A percentile compares a stretch with the other conserved stretches of the same genome.
Conservation (phyloP, 2,329 filamentous ascomycete species). For the Achaetomium macrosporum region DNA sequence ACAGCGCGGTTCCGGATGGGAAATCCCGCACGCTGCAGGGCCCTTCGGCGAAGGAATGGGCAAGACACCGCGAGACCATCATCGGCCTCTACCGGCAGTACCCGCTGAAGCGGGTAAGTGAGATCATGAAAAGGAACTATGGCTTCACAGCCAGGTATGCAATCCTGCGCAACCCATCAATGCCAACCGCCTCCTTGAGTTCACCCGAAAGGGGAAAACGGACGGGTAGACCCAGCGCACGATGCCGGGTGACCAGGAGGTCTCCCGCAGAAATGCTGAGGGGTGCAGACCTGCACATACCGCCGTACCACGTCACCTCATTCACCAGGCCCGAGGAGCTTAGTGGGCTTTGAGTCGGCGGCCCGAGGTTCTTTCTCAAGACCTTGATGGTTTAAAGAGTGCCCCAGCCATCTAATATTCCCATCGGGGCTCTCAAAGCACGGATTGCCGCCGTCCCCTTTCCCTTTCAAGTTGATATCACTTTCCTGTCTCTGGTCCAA, state of each 20-base stretch:
- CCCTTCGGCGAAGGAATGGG: slow-evolving; percentile 25
- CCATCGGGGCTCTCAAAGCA: not conserved
- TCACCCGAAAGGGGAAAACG: too few species aligned
- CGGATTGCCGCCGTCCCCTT: not conserved
- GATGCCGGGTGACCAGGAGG: too few species aligned
- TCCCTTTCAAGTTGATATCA: not conserved
- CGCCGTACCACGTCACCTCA: not conserved
- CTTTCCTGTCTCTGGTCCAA: not conserved
- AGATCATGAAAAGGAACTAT: slow-evolving; percentile 24
- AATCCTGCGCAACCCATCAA: not conserved
- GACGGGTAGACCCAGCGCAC: too few species aligned
- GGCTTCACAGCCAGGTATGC: slow-evolving; percentile 25
- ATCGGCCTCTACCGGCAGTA: slow-evolving; percentile 24
- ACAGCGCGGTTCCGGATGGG: slow-evolving; percentile 13
- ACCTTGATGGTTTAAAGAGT: not conserved
- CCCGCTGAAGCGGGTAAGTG: slow-evolving; percentile 24
- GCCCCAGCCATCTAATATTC: not conserved
- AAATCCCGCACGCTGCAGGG: slow-evolving; percentile 25
- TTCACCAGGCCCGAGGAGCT: not conserved
- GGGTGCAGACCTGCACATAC: not conserved
- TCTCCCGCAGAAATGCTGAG: too few species aligned
- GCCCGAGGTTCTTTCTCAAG: not conserved
- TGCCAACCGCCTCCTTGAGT: not conserved
- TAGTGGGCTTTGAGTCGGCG: not conserved
- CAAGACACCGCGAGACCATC: slow-evolving; percentile 23